Conservation (phyloP, 768 basidiomycete species). For the Chiua virens region DNA sequence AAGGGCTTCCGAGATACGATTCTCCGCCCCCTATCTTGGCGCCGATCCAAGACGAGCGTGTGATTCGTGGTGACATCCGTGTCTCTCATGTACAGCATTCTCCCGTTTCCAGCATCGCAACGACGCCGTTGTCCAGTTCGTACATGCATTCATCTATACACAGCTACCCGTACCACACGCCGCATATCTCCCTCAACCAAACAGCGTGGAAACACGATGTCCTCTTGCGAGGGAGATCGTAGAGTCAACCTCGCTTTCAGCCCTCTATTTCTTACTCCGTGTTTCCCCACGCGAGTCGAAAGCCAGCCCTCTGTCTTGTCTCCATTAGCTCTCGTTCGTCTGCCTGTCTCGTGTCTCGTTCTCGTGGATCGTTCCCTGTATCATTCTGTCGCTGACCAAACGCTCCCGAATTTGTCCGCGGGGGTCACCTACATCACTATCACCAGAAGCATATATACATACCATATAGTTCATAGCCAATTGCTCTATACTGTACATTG, state of each 20-base stretch:
- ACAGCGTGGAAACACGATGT: slow-evolving; percentile 49
- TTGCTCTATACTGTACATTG: slow-evolving; percentile 34
- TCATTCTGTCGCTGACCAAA: slow-evolving; percentile 10
- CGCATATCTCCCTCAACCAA: slow-evolving; percentile 37
- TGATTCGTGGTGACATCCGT: slow-evolving; percentile 31
- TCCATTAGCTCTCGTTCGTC: slow-evolving; percentile 1
- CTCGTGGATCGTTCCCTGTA: slow-evolving; percentile 26
- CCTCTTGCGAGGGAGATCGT: slow-evolving; percentile 38
- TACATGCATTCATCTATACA: slow-evolving; percentile 43
- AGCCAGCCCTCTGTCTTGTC: not conserved
- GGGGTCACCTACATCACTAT: slow-evolving; percentile 20
- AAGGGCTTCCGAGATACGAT: slow-evolving; percentile 38
- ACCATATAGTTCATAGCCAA: slow-evolving; percentile 29
- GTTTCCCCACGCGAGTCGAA: slow-evolving; percentile 1
- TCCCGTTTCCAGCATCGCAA: slow-evolving; percentile 31
- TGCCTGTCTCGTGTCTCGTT: slow-evolving; percentile 10
- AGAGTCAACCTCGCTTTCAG: not conserved
- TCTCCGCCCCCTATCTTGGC: slow-evolving; percentile 58
- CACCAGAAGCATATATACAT: slow-evolving; percentile 33
- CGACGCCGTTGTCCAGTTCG: slow-evolving; percentile 31
- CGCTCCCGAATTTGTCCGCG: slow-evolving; percentile 1
- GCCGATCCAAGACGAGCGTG: slow-evolving; percentile 48
- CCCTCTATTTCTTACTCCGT: not conserved
- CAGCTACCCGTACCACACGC: slow-evolving; percentile 43
- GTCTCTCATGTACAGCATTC: slow-evolving; percentile 33